These are phyloP conservation scores for Paramyrothecium sp. DNA, from an alignment of 2,329 filamentous ascomycete genomes.

Conservation along the genomic window DNA sequence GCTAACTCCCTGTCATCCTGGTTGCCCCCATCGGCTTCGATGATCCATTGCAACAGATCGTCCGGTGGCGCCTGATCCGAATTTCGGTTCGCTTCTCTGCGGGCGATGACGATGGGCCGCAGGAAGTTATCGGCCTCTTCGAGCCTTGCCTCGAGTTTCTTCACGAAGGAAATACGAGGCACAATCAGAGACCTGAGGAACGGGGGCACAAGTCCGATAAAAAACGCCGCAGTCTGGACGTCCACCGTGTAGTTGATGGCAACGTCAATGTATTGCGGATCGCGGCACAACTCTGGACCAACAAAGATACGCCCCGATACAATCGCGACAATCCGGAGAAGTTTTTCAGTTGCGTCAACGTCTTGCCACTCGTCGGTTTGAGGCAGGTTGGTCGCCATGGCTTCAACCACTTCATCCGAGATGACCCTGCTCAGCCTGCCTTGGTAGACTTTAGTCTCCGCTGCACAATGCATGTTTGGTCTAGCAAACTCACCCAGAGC, in stretches of 20 bases:
- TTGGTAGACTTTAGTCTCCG: not conserved
- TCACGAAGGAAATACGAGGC: conserved; percentile 29
- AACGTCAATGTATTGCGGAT: conserved; percentile 41
- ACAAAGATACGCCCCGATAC: conserved; percentile 47
- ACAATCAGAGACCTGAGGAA: conserved; percentile 32
- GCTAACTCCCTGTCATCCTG: conserved; percentile 34
- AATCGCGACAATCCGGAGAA: conserved; percentile 44
- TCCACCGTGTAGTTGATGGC: conserved; percentile 46
- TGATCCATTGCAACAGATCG: conserved; percentile 48
- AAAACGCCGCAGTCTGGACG: conserved; percentile 31
- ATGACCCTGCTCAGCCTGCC: conserved; percentile 32
- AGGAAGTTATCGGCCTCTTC: conserved; percentile 32
- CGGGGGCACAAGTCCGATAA: conserved; percentile 22
- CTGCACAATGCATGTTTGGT: too few relatives aligned
- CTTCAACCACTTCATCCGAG: conserved; percentile 32
- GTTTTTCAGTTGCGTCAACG: conserved; percentile 34
- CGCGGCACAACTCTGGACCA: conserved; percentile 42
- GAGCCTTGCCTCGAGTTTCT: conserved; percentile 27
- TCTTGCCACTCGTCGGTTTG: conserved; percentile 36
- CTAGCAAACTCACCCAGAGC: too few relatives aligned
- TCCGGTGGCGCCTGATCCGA: conserved; percentile 23
- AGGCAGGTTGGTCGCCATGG: conserved; percentile 31
- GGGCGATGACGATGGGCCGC: conserved; percentile 28
- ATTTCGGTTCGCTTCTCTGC: conserved; percentile 16
- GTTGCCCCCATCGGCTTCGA: conserved; percentile 33